phyloP scores from a whole-genome alignment of 345 rosid species.

The Gossypium australe region DNA sequence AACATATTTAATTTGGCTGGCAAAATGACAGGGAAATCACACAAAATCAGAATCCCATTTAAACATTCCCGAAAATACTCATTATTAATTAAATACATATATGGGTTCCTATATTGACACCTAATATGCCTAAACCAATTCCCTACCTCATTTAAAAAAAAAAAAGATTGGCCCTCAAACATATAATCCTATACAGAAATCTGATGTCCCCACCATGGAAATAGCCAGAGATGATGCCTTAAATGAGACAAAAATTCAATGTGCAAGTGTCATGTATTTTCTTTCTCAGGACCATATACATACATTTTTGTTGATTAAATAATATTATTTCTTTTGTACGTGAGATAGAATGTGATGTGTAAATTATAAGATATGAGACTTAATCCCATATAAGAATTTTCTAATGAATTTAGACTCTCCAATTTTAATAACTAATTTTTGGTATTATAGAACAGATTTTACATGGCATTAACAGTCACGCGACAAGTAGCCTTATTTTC shows the following conservation, averaged over 20 bases:
- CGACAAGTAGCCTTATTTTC: slow-evolving; percentile 21
- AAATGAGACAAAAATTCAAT: slow-evolving; percentile 28
- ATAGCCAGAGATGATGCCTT: not conserved
- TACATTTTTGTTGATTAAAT: too few relatives aligned
- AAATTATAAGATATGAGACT: too few relatives aligned
- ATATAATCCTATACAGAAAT: not conserved
- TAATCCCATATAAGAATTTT: too few relatives aligned
- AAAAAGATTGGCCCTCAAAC: not conserved
- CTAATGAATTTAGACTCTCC: too few relatives aligned
- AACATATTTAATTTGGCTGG: not conserved
- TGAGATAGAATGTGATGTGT: not conserved
- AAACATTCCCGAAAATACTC: not conserved
- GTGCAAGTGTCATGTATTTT: not conserved
- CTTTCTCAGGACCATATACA: not conserved
- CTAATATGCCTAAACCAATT: not conserved
- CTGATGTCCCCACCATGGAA: not conserved
- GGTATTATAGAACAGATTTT: not conserved
- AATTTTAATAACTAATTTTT: too few relatives aligned
- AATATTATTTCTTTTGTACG: too few relatives aligned
- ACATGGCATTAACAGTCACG: slow-evolving; percentile 15
- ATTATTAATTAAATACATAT: not conserved
- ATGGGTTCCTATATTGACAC: not conserved
- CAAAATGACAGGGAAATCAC: slow-evolving; percentile 3
- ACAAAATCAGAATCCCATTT: not conserved
- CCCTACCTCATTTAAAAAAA: not conserved